Percentiles rank a stretch among this genome's conserved stretches.
phyloP scores from a whole-genome alignment of 805 yeast species.

The Debaryomyces maramus region DNA sequence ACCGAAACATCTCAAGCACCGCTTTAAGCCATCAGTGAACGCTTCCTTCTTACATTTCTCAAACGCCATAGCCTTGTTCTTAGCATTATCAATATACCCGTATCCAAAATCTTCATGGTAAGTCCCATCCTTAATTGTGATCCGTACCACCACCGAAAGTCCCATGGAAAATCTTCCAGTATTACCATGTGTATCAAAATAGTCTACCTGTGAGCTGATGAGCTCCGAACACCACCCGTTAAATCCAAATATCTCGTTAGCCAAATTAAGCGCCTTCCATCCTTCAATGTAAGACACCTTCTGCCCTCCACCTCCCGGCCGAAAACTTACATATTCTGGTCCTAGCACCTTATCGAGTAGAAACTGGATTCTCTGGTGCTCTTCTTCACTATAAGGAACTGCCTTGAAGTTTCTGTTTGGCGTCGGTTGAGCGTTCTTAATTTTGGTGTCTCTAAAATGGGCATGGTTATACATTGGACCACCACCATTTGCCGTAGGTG shows the following conservation, averaged over 20 bases:
- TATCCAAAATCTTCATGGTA: slow-evolving; percentile 76
- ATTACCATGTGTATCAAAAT: slow-evolving; percentile 62
- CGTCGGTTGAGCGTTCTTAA: background rate
- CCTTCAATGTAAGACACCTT: slow-evolving; percentile 78
- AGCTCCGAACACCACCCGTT: slow-evolving; percentile 83
- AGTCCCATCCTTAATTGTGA: slow-evolving; percentile 78
- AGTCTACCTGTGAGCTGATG: slow-evolving; percentile 64
- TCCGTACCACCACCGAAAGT: slow-evolving; percentile 66
- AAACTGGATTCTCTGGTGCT: slow-evolving; percentile 33
- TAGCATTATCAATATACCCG: slow-evolving; percentile 72
- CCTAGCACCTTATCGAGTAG: slow-evolving; percentile 50
- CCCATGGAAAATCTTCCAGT: slow-evolving; percentile 59
- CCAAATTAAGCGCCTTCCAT: slow-evolving; percentile 77
- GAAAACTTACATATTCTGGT: slow-evolving; percentile 72
- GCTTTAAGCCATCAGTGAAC: slow-evolving; percentile 77
- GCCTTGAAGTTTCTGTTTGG: slow-evolving; percentile 16
- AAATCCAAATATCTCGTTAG: slow-evolving; percentile 80
- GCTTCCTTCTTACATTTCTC: slow-evolving; percentile 85
- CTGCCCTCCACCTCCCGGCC: slow-evolving; percentile 74
- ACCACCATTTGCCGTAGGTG: background rate
- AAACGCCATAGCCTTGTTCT: slow-evolving; percentile 68
- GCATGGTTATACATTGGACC: background rate
- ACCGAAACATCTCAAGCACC: slow-evolving; percentile 79
- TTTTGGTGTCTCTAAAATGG: background rate
- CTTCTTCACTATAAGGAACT: slow-evolving; percentile 32